phyloP scores from a whole-genome alignment of 2,329 filamentous ascomycete species.

The Cladosporium oxysporum region DNA sequence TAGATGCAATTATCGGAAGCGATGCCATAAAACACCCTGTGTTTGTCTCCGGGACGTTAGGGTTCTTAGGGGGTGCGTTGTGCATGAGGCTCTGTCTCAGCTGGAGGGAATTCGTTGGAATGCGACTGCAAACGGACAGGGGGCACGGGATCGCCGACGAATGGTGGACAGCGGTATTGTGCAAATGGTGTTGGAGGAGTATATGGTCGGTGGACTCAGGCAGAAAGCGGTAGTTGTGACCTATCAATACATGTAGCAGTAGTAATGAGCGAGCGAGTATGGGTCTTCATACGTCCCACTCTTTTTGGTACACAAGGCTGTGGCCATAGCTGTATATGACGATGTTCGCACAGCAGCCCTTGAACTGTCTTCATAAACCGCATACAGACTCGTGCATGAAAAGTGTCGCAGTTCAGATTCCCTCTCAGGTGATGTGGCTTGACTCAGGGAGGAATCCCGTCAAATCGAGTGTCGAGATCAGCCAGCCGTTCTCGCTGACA shows the following conservation, averaged over 20 bases:
- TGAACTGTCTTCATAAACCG: not conserved
- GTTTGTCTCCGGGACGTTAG: not conserved
- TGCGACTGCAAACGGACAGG: not conserved
- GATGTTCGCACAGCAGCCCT: not conserved
- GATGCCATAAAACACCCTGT: not conserved
- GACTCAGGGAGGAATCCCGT: conserved; percentile 3
- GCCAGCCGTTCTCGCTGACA: conserved; percentile 1
- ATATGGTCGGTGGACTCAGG: not conserved
- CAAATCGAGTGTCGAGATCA: not conserved
- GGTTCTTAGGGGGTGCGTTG: not conserved
- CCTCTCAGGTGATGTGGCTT: not conserved
- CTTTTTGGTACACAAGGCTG: not conserved
- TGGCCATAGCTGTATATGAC: not conserved
- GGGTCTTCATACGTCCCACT: not conserved
- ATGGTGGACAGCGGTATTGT: not conserved
- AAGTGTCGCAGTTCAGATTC: not conserved
- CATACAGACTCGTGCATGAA: not conserved
- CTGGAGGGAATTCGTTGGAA: not conserved
- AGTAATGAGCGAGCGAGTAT: not conserved
- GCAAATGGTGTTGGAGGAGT: not conserved
- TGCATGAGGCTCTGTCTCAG: not conserved
- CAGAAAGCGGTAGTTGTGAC: not conserved
- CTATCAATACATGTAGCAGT: not conserved
- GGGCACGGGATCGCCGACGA: not conserved
- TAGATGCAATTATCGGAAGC: not conserved